A percentile compares a stretch with the other conserved stretches of the same genome.
Evolutionary conservation across 108 stramenopile species (phyloP).

Genomic region (Conticribra weissflogii): DNA sequence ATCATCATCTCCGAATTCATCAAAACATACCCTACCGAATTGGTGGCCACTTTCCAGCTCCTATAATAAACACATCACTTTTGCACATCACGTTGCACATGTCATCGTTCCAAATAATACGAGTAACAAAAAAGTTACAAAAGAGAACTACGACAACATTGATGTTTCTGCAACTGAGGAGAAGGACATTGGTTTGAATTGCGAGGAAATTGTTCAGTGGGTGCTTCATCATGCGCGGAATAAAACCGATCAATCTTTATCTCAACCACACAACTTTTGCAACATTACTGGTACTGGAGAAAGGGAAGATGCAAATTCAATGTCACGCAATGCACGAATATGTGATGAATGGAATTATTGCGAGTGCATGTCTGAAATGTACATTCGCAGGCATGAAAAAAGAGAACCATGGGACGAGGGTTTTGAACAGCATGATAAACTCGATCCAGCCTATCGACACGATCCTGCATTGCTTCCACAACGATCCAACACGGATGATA

Average conservation of each 20-base stretch:
- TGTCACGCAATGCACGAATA: constrained; percentile 14
- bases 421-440: constrained; percentile 1
- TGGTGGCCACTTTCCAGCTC: constrained; percentile 32
- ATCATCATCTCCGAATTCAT: background rate
- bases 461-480: constrained; percentile 34
- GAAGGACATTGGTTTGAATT: too few relatives aligned
- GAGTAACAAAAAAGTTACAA: background rate
- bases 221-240: constrained; percentile 17
- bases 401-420: background rate
- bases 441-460: constrained; percentile 50
- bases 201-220: constrained; percentile 35
- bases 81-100: constrained; percentile 43
- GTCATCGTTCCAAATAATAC: constrained; percentile 31
- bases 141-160: background rate
- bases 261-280: background rate
- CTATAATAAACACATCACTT: constrained; percentile 23
- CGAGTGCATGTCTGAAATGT: constrained; percentile 11
- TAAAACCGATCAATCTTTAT: background rate
- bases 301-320: background rate
- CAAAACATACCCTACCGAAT: constrained; percentile 21
- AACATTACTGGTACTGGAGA: background rate
- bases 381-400: background rate
- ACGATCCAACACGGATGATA: constrained; percentile 1
- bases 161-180: too few relatives aligned
- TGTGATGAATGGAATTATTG: constrained; percentile 33